Percentiles rank a stretch among this genome's conserved stretches.
Evolutionary conservation across 2,329 filamentous ascomycete species (phyloP).

Genomic region (Scopulariopsis brevicaulis): DNA sequence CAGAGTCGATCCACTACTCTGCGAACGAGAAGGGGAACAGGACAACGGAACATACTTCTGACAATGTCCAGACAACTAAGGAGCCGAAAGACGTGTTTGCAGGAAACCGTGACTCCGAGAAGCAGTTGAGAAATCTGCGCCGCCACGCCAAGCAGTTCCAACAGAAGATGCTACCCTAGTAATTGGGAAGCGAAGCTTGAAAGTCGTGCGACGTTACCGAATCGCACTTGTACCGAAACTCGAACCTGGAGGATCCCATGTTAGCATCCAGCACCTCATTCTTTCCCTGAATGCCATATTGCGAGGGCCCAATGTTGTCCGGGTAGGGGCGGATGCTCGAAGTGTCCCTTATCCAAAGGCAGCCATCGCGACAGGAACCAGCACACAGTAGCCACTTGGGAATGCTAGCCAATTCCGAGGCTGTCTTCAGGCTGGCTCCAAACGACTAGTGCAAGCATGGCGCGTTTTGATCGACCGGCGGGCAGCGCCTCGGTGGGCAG

Average conservation of each 20-base stretch:
- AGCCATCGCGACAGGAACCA: not conserved
- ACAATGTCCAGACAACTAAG: not conserved
- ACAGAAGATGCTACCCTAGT: not conserved
- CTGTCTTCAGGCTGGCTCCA: not conserved
- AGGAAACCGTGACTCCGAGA: conserved; percentile 4
- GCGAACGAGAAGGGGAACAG: not conserved
- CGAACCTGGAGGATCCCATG: not conserved
- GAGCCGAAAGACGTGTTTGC: conserved; percentile 1
- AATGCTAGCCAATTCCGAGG: not conserved
- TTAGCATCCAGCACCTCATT: not conserved
- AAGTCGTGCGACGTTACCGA: not conserved
- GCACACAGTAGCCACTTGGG: not conserved
- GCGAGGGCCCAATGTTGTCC: not conserved
- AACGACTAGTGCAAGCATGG: too few species aligned
- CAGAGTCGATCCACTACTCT: not conserved
- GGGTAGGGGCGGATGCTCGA: not conserved
- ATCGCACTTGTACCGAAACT: conserved; percentile 1
- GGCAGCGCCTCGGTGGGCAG: too few species aligned
- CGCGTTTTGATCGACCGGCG: too few species aligned
- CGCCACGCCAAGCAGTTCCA: conserved; percentile 2
- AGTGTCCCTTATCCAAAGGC: not conserved
- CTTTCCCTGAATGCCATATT: not conserved
- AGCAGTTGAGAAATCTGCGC: conserved; percentile 3
- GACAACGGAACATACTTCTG: not conserved
- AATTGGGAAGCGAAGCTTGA: not conserved